Conservation (phyloP, 106 monocot species). For the Agapanthus africanus region DNA sequence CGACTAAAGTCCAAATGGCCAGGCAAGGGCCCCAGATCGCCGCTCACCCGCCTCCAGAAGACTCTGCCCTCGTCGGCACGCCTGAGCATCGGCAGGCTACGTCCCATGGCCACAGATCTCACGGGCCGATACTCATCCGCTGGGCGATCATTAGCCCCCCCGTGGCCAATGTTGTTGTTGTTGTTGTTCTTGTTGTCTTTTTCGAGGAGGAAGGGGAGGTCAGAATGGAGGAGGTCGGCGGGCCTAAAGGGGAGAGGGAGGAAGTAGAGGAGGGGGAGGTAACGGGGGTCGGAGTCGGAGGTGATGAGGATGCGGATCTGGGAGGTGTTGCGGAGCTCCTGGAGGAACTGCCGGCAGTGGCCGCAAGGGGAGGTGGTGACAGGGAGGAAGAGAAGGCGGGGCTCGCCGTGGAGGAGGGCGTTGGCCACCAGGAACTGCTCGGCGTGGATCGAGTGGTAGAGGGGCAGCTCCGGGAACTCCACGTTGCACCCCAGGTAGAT, state of each 20-base stretch:
- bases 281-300: constrained; percentile 32
- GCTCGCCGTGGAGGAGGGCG: constrained; percentile 39
- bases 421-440: constrained; percentile 85
- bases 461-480: constrained; percentile 79
- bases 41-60: no score
- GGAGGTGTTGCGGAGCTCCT: constrained; percentile 66
- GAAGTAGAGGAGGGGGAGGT: constrained; percentile 45
- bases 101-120: no score
- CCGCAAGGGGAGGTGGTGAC: constrained; percentile 85
- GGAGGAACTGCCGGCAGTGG: constrained; percentile 95
- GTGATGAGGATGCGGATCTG: constrained; percentile 60
- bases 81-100: no score
- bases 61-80: no score
- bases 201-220: constrained; percentile 66
- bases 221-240: constrained; percentile 52
- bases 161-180: no score
- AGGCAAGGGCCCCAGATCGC: no score
- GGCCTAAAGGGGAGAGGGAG: constrained; percentile 84
- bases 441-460: constrained; percentile 93
- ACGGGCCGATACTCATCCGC: no score
- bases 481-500: constrained; percentile 80
- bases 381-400: constrained; percentile 48
- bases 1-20: no score
- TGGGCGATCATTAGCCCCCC: no score
- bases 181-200: no score